phyloP scores from a whole-genome alignment of 2,329 filamentous ascomycete genomes.

The Cladosporium cucumerinum region DNA sequence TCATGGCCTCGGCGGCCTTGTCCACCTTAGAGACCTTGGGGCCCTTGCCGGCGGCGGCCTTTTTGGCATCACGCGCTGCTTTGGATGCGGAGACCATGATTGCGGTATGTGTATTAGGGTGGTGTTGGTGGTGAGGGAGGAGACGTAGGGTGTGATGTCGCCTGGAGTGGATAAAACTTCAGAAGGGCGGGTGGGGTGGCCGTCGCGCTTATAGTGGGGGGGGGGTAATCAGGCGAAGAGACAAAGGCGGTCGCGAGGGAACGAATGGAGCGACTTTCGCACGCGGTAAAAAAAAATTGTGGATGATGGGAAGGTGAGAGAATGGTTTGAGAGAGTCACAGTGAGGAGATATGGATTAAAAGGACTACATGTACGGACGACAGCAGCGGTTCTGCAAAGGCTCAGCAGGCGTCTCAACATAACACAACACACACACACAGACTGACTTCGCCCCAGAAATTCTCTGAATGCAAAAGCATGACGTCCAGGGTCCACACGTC shows the following conservation, averaged over 20 bases:
- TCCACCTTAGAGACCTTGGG: slow-evolving; percentile 70
- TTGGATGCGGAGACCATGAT: slow-evolving; percentile 67
- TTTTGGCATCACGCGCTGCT: slow-evolving; percentile 65
- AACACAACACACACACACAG: background rate
- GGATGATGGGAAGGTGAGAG: background rate
- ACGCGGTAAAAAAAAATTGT: background rate
- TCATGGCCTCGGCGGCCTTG: slow-evolving; percentile 64
- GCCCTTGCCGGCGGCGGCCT: slow-evolving; percentile 64
- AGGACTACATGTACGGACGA: background rate
- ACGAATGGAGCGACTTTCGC: slow-evolving; percentile 1
- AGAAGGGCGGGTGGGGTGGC: slow-evolving; percentile 5
- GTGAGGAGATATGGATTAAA: background rate
- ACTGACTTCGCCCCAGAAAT: background rate
- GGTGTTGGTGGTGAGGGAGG: slow-evolving; percentile 67
- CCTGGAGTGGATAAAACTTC: slow-evolving; percentile 8
- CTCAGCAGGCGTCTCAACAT: slow-evolving; percentile 4
- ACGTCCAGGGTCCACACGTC: background rate
- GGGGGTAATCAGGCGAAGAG: slow-evolving; percentile 1
- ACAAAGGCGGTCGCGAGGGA: background rate
- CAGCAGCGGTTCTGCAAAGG: background rate
- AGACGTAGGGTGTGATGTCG: slow-evolving; percentile 25
- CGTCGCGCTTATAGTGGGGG: background rate
- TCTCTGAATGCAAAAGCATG: background rate
- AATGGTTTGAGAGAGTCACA: background rate
- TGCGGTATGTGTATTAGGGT: slow-evolving; percentile 10